Evolutionary conservation across 768 basidiomycete species (phyloP).

Genomic region (Boletus pseudopeckii): DNA sequence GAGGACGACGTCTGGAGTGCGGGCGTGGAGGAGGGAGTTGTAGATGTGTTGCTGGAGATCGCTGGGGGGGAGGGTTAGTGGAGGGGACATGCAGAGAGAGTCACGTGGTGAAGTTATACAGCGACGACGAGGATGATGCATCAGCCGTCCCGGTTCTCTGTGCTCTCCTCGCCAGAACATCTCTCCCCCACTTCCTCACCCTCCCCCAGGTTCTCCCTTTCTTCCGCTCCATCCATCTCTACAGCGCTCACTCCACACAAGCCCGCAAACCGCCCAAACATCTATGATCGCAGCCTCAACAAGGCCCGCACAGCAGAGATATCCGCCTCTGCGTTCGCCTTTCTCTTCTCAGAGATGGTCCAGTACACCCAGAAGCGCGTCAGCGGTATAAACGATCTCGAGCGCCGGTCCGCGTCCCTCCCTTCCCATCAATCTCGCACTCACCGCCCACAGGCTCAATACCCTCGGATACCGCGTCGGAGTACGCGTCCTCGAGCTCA

Average conservation of each 20-base stretch:
- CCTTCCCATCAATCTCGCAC: background rate
- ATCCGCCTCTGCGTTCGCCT: slow-evolving; percentile 77
- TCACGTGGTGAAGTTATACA: background rate
- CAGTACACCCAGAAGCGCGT: slow-evolving; percentile 97
- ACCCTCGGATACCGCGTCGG: slow-evolving; percentile 93
- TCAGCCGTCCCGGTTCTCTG: slow-evolving; percentile 54
- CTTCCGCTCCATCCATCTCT: slow-evolving; percentile 43
- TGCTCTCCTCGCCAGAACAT: slow-evolving; percentile 48
- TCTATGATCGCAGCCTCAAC: slow-evolving; percentile 87
- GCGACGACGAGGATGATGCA: slow-evolving; percentile 50
- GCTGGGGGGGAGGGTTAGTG: slow-evolving; percentile 41
- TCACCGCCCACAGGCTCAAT: slow-evolving; percentile 59
- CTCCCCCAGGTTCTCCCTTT: slow-evolving; percentile 70
- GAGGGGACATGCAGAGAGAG: slow-evolving; percentile 34
- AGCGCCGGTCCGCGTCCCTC: slow-evolving; percentile 64
- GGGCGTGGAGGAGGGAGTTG: slow-evolving; percentile 62
- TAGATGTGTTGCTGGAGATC: slow-evolving; percentile 78
- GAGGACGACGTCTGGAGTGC: slow-evolving; percentile 76
- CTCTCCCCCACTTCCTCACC: slow-evolving; percentile 50
- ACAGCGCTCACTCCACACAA: slow-evolving; percentile 40
- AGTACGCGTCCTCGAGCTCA: slow-evolving; percentile 79
- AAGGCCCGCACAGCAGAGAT: slow-evolving; percentile 85
- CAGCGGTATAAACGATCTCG: slow-evolving; percentile 91
- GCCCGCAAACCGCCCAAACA: slow-evolving; percentile 55
- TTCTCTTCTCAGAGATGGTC: slow-evolving; percentile 90